Conservation (phyloP, 164 flowering plant species). For the Berberis vulgaris region DNA sequence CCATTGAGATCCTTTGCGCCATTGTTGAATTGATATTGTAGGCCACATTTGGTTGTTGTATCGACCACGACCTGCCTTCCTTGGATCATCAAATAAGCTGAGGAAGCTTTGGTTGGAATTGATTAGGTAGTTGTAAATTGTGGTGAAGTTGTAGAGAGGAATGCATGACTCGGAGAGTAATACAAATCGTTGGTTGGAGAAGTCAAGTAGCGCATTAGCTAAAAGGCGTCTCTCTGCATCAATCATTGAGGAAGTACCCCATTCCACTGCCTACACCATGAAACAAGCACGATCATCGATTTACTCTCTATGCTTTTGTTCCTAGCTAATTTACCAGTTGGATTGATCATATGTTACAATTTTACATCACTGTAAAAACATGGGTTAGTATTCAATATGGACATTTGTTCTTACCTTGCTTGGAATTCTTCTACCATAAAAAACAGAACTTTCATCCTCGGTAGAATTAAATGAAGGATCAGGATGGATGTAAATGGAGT, state of each 20-base stretch:
- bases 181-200: background rate
- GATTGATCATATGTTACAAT: too few species aligned
- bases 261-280: background rate
- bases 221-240: background rate
- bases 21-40: background rate
- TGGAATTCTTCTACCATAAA: background rate
- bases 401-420: background rate
- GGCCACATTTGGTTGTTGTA: background rate
- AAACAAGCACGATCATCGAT: too few species aligned
- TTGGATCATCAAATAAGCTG: background rate
- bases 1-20: background rate
- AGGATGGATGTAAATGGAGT: background rate
- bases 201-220: background rate
- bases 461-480: background rate
- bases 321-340: too few species aligned
- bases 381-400: too few species aligned
- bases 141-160: background rate
- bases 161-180: background rate
- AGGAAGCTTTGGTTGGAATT: background rate
- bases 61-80: background rate
- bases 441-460: background rate
- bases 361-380: too few species aligned
- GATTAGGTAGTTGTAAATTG: background rate
- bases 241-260: background rate
- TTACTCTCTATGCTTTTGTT: too few species aligned